Evolutionary conservation across 306 rosid species (phyloP).

Genomic region (Chamaecrista fasciculata): DNA sequence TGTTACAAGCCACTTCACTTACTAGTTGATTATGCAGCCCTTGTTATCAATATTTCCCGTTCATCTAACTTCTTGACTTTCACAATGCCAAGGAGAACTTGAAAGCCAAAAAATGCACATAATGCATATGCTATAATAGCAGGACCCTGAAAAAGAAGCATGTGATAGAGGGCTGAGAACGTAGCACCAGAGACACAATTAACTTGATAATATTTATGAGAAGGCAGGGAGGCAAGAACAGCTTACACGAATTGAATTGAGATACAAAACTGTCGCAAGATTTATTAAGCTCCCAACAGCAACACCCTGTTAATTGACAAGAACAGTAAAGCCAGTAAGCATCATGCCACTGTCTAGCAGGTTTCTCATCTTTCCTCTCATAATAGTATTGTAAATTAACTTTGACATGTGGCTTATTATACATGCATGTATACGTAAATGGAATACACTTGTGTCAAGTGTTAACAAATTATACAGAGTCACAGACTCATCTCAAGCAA

Average conservation of each 20-base stretch:
- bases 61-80: slow-evolving; percentile 86
- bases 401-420: neutral
- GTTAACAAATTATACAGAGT: slow-evolving; percentile 5
- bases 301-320: slow-evolving; percentile 65
- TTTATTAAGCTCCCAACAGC: slow-evolving; percentile 95
- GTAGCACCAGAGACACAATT: slow-evolving; percentile 6
- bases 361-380: slow-evolving; percentile 7
- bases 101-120: slow-evolving; percentile 80
- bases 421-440: neutral
- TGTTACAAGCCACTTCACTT: slow-evolving; percentile 34
- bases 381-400: slow-evolving; percentile 6
- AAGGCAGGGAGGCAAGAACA: slow-evolving; percentile 14
- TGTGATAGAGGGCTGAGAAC: slow-evolving; percentile 25
- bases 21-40: slow-evolving; percentile 71
- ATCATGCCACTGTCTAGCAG: slow-evolving; percentile 6
- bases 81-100: slow-evolving; percentile 85
- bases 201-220: slow-evolving; percentile 11
- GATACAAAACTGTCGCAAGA: slow-evolving; percentile 85
- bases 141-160: slow-evolving; percentile 67
- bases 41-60: slow-evolving; percentile 79
- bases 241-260: slow-evolving; percentile 77
- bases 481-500: slow-evolving; percentile 18
- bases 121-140: slow-evolving; percentile 62
- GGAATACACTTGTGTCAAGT: slow-evolving; percentile 14
- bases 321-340: slow-evolving; percentile 26